Evolutionary conservation across 768 basidiomycete genomes (phyloP).

Genomic region (Boletus barrowsii): DNA sequence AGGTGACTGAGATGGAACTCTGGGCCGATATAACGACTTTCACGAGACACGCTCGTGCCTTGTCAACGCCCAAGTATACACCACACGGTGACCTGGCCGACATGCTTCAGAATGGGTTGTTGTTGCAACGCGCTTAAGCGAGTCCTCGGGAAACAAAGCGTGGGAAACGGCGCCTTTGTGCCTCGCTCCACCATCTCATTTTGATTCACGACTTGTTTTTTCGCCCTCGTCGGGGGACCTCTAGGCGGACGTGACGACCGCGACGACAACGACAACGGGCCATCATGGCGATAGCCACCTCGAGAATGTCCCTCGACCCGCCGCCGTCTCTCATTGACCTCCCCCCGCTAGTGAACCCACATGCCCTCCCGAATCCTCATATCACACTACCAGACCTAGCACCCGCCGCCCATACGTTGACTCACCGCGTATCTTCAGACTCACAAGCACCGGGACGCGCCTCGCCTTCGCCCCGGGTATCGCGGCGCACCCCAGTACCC

Average conservation of each 20-base stretch:
- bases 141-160: slow-evolving; percentile 18
- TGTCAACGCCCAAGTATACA: slow-evolving; percentile 5
- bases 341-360: slow-evolving; percentile 11
- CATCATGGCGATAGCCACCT: slow-evolving; percentile 17
- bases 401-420: slow-evolving; percentile 3
- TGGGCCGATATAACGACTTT: not conserved
- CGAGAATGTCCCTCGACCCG: slow-evolving; percentile 20
- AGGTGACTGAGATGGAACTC: slow-evolving; percentile 7
- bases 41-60: not conserved
- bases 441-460: slow-evolving; percentile 23
- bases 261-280: slow-evolving; percentile 8
- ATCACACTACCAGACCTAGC: slow-evolving; percentile 9
- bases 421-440: slow-evolving; percentile 27
- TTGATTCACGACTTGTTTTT: slow-evolving; percentile 22
- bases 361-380: slow-evolving; percentile 15
- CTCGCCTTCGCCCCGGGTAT: slow-evolving; percentile 23
- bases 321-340: slow-evolving; percentile 5
- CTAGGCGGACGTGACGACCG: slow-evolving; percentile 10
- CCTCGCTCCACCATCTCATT: slow-evolving; percentile 7
- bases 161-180: slow-evolving; percentile 22
- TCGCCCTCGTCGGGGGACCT: slow-evolving; percentile 11
- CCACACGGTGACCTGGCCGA: not conserved
- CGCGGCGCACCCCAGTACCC: slow-evolving; percentile 33
- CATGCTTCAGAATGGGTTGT: not conserved
- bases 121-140: slow-evolving; percentile 16